A percentile compares a stretch with the other conserved stretches of the same genome.
phyloP scores from a whole-genome alignment of 257 asterid species.

The Prunella vulgaris region DNA sequence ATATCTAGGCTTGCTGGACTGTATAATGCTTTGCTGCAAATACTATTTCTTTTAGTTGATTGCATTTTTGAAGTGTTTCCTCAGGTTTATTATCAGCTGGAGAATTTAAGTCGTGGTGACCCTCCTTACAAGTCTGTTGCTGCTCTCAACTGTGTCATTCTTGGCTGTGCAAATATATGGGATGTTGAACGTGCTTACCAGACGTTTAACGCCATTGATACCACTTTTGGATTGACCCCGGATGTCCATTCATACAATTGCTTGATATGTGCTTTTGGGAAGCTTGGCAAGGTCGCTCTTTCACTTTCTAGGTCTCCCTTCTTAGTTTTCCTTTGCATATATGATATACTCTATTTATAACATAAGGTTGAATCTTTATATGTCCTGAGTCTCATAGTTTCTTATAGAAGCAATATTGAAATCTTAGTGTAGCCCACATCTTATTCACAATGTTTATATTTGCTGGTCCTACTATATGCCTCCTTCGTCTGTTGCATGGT shows the following conservation, averaged over 20 bases:
- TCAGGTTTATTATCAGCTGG: constrained; percentile 97
- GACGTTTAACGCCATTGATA: constrained; percentile 67
- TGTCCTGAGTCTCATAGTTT: constrained; percentile 1
- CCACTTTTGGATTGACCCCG: constrained; percentile 68
- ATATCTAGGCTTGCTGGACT: constrained; percentile 3
- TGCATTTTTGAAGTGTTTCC: constrained; percentile 19
- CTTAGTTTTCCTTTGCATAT: constrained; percentile 1
- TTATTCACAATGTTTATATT: neutral
- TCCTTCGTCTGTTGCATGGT: neutral
- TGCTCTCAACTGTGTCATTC: constrained; percentile 79
- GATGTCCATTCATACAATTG: constrained; percentile 85
- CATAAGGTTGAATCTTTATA: neutral
- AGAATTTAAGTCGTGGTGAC: constrained; percentile 59
- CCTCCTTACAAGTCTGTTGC: constrained; percentile 81
- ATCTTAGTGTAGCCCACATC: neutral
- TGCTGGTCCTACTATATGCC: neutral
- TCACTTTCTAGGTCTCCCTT: constrained; percentile 11
- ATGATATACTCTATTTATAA: neutral
- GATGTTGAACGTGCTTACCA: constrained; percentile 96
- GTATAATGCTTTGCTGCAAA: neutral
- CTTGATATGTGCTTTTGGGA: constrained; percentile 76
- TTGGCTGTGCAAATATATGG: constrained; percentile 96
- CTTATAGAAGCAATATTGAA: neutral
- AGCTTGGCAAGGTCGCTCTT: constrained; percentile 59
- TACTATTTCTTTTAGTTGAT: constrained; percentile 19